Evolutionary conservation across 208 protist species (phyloP).

Genomic region (Phytomonas francai): DNA sequence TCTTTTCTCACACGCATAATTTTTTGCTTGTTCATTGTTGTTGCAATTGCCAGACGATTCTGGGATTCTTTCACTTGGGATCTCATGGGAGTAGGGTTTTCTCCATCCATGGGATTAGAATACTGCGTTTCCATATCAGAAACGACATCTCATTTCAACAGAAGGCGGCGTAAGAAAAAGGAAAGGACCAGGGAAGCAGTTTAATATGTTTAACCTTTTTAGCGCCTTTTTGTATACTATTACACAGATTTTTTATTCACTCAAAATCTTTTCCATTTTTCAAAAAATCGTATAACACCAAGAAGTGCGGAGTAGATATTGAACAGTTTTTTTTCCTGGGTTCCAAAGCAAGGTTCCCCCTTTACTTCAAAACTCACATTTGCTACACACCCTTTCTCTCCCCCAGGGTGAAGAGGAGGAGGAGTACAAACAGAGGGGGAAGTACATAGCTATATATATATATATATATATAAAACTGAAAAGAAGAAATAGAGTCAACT

Average conservation of each 20-base stretch:
- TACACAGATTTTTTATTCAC: constrained; percentile 6
- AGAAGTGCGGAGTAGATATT: background rate
- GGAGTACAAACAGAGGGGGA: background rate
- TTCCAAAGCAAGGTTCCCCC: background rate
- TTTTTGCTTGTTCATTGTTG: too few species aligned
- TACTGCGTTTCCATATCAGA: background rate
- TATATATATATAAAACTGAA: constrained; percentile 13
- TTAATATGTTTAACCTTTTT: background rate
- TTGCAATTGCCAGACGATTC: too few species aligned
- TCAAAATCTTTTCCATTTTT: constrained; percentile 6
- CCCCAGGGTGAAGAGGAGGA: background rate
- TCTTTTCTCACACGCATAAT: too few species aligned
- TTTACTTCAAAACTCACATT: background rate
- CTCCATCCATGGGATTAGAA: background rate
- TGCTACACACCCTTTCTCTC: background rate
- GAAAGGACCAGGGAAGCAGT: background rate
- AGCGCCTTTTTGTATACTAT: constrained; percentile 5
- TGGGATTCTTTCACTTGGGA: background rate
- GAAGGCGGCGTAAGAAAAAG: background rate
- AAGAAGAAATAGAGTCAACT: background rate
- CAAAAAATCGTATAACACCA: background rate
- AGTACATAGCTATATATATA: constrained; percentile 10
- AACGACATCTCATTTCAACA: background rate
- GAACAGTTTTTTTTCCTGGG: background rate
- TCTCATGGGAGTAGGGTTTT: background rate